Base-by-base conservation (phyloP, 805 yeast species). In the Metschnikowia continentalis region DNA sequence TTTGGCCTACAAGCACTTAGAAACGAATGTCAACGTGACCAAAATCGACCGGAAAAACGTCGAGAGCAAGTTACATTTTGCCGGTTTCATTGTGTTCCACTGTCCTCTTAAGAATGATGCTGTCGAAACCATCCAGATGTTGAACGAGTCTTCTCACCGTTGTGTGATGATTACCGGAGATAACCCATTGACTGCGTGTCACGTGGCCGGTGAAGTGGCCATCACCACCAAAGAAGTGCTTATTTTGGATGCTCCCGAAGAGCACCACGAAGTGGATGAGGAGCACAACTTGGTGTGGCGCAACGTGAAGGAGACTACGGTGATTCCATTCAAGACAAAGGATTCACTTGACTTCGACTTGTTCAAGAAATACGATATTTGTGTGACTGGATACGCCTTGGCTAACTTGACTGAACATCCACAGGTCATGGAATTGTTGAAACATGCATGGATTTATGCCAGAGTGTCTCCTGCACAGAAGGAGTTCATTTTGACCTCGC, bases 81-180 rank as follows among this genome's bases (percentile, higher is more conserved):
- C 86, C 39, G 99, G 98, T 3, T 94, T 94, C 67, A 81, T 94
- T 61, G 94, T 94, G 49, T 94, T 94, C 88, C 96, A 90, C 67
- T 91, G 98, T 75, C 99, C 99, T 17, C 81, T 94, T 79, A 94
- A 94, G 69, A 79, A 77, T 35, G 99, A 94, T 72, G 99, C 99
- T 35, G 75, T 89, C 65, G 95, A 84, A 59, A 86, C 96, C 38
- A 84, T 94, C 59, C 77, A 82, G 63, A 92, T 90, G 97, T 78
- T 94, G 69, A 92, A 90, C 70, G 96, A 90, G 65, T 90, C 97
- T 0, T 83, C 92, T 49, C 99, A 94, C 69, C 90, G 99, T 66
- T 88, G 90, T 67, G 83, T 94, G 40, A 94, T 94, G 99, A 94
- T 94, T 60, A 94, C 99, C 45, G 99, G 99, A 77, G 99, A 94